A percentile compares a stretch with the other conserved stretches of the same genome.
Conservation (phyloP, 306 rosid species). For the Macrotyloma uniflorum region DNA sequence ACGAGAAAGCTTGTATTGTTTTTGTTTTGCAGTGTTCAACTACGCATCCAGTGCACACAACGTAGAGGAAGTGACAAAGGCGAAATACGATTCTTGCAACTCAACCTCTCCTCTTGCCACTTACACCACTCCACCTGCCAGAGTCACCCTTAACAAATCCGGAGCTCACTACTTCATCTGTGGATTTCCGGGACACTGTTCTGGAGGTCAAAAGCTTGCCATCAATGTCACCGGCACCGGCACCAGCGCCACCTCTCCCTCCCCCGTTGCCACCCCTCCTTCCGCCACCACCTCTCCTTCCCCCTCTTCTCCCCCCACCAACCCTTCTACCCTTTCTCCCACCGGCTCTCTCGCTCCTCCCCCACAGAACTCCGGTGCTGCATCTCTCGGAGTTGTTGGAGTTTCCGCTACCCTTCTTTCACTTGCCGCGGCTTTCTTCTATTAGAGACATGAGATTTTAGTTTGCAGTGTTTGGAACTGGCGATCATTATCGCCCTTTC, state of each 20-base stretch:
- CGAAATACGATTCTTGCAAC: slow-evolving; percentile 50
- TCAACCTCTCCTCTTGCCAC: slow-evolving; percentile 35
- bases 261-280: slow-evolving; percentile 31
- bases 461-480: slow-evolving; percentile 1
- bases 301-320: slow-evolving; percentile 23
- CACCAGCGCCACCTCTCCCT: slow-evolving; percentile 11
- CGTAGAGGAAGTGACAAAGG: slow-evolving; percentile 66
- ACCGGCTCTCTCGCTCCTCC: slow-evolving; percentile 29
- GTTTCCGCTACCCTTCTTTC: slow-evolving; percentile 46
- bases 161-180: slow-evolving; percentile 48
- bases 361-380: slow-evolving; percentile 38
- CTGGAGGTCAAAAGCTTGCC: slow-evolving; percentile 46
- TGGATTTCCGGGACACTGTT: slow-evolving; percentile 38
- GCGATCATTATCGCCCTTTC: background rate
- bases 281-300: slow-evolving; percentile 38
- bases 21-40: slow-evolving; percentile 64
- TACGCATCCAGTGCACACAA: slow-evolving; percentile 44
- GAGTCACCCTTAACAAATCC: slow-evolving; percentile 38
- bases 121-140: slow-evolving; percentile 32
- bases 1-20: background rate
- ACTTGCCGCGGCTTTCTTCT: slow-evolving; percentile 49
- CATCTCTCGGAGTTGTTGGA: slow-evolving; percentile 43
- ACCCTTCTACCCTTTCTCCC: slow-evolving; percentile 46
- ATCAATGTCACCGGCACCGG: slow-evolving; percentile 31
- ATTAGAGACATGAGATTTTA: slow-evolving; percentile 40